Evolutionary conservation across 2,329 filamentous ascomycete species (phyloP), one percentile per base, ranked within the genome.

Genomic region (Colletotrichum cuscutae): DNA sequence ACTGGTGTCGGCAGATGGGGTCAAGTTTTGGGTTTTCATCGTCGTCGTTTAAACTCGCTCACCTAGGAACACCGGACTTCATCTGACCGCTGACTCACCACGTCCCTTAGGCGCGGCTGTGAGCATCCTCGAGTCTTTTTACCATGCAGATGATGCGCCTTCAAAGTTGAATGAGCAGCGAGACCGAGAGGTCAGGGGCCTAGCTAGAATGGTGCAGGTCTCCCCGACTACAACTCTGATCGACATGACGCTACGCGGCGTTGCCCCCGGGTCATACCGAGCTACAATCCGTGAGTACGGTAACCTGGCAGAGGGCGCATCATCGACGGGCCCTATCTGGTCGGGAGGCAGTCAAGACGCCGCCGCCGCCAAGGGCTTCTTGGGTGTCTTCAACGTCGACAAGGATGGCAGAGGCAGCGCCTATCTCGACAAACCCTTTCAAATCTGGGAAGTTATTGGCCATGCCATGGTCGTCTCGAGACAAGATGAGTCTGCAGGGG

Each of bases 391-490:
- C 13, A 86, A 93, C 73, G 92, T 99, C 46, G 92, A 91, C 70
- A 85, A 91, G 78, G 89, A 93, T 79, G 95, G 97, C 12, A 89
- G 92, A 35, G 96, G 95, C 6, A 91, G 90, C 76, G 90, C 92
- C 15, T 97, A 98, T 81, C 80, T 98, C 75, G 95, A 97, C 80
- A 92, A 90, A 76, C 89, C 91, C 0, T 92, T 98, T 74, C 91
- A 96, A 81, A 92, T 98, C 65, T 98, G 96, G 97, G 96, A 99
- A 84, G 89, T 98, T 81, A 98, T 98, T 82, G 97, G 97, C 35
- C 92, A 95, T 80, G 95, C 95, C 78, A 93, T 99, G 86, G 93
- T 97, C 58, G 91, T 98, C 61, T 93, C 94, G 57, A 91, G 81
- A 74, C 87, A 91, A 82, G 85, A 90, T 71, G 89, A 91, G 76